Base-by-base conservation (phyloP, 305 asterid genomes). In the Vinca major region DNA sequence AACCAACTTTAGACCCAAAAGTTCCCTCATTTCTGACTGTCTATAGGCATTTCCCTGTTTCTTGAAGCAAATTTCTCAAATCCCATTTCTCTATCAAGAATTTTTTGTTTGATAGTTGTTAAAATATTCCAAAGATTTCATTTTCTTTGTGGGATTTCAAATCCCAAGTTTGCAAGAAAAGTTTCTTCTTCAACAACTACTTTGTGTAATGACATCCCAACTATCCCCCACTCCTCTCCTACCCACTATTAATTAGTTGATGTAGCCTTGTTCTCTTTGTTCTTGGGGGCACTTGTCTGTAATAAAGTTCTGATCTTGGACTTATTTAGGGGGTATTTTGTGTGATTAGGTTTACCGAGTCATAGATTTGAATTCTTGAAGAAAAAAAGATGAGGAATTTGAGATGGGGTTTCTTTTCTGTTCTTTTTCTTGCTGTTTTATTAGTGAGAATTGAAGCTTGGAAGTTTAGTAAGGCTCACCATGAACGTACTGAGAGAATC, bases 401-500 rank as follows among this genome's bases (percentile, higher is more conserved):
- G 74, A 74, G 55, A 63, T 69, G 75, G 70, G 76, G 54, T 68
- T 74, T 69, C 54, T 63, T 61, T 69, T 54, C 57, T 73, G 44
- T 76, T 69, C 66, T 77, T 58, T 52, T 72, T 57, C 64, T 76
- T 69, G 68, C 21, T 43, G 73, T 71, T 26, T 26, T 26, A 60
- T 10, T 74, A n/a, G 21, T 74, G 7, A 58, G 70, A 41, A 63
- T 19, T 71, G 80, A 74, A 62, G 82, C 79, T 60, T 62, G 80
- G 72, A 77, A 76, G 73, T 77, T 76, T 26, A 77, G 70, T 45
- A 63, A 51, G 45, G 67, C 71, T 69, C 75, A 77, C 16, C 82
- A 75, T 44, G 67, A 69, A 41, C 81, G 57, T 52, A 79, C 86
- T 57, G 86, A 82, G 60, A 67, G 86, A 77, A 82, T 82, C 51